Conservation (phyloP, 2,329 filamentous ascomycete genomes). For the Penicillium sclerotiorum region DNA sequence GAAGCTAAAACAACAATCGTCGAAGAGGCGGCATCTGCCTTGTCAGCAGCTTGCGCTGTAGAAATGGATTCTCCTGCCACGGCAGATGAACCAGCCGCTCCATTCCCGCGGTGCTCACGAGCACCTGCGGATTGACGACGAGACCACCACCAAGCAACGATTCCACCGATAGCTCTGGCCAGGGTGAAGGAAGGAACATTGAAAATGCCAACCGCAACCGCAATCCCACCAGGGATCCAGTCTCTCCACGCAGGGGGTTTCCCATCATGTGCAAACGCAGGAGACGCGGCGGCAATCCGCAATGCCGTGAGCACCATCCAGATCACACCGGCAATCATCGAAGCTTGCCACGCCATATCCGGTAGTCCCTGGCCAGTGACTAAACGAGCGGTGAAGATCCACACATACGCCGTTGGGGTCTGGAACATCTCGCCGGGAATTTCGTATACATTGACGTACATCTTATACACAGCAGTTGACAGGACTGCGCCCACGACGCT, state of each 20-base stretch:
- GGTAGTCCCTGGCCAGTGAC: slow-evolving; percentile 91
- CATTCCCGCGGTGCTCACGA: neutral
- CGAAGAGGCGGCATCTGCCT: slow-evolving; percentile 49
- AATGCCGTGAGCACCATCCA: slow-evolving; percentile 73
- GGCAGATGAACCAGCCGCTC: neutral
- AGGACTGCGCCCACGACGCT: slow-evolving; percentile 82
- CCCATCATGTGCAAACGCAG: slow-evolving; percentile 31
- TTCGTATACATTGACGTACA: slow-evolving; percentile 87
- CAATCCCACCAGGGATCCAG: slow-evolving; percentile 83
- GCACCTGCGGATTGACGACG: slow-evolving; percentile 38
- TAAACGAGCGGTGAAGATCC: slow-evolving; percentile 93
- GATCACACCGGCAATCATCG: slow-evolving; percentile 70
- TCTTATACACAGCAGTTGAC: slow-evolving; percentile 81
- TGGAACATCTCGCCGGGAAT: slow-evolving; percentile 90
- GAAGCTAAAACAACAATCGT: slow-evolving; percentile 85
- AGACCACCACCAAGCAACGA: slow-evolving; percentile 77
- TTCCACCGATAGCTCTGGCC: slow-evolving; percentile 79
- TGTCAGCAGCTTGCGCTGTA: slow-evolving; percentile 47
- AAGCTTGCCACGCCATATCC: slow-evolving; percentile 78
- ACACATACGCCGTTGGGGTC: slow-evolving; percentile 92
- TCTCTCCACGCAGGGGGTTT: slow-evolving; percentile 63
- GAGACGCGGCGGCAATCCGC: slow-evolving; percentile 59
- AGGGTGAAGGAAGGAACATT: slow-evolving; percentile 96
- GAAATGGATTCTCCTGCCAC: neutral
- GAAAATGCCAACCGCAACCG: slow-evolving; percentile 94